These are phyloP conservation scores for Liriodendron chinense DNA, from an alignment of 164 flowering plant species.

Conservation along the genomic window DNA sequence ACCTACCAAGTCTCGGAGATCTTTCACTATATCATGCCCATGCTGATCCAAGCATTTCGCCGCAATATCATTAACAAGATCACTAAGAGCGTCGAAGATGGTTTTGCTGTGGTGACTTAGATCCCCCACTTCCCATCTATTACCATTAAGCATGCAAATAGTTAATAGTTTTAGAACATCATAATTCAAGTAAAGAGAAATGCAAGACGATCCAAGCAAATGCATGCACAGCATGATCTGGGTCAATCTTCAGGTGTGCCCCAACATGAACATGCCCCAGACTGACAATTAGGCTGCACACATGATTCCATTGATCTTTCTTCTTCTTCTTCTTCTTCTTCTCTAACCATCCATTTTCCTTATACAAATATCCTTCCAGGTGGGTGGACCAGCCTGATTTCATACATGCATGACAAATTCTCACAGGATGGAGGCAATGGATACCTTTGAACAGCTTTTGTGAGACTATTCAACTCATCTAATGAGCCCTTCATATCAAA, in stretches of 20 bases:
- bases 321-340: no score
- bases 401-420: not conserved
- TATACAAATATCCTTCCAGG: no score
- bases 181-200: not conserved
- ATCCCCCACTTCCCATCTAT: slow-evolving; percentile 7
- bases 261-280: not conserved
- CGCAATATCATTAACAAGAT: not conserved
- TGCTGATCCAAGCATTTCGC: not conserved
- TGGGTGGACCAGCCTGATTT: no score
- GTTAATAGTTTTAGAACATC: not conserved
- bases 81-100: slow-evolving; percentile 1
- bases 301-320: no score
- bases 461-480: not conserved
- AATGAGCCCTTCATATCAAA: slow-evolving; percentile 6
- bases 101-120: not conserved
- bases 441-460: slow-evolving; percentile 6
- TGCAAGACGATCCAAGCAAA: no score
- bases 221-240: no score
- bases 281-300: no score
- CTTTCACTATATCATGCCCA: not conserved
- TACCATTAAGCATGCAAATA: not conserved
- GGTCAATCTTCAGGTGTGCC: no score
- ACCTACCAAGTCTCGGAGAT: slow-evolving; percentile 1
- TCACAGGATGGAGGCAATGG: not conserved
- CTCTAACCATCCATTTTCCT: no score